phyloP scores from a whole-genome alignment of 495 filamentous ascomycete genomes.

The Halenospora varia region DNA sequence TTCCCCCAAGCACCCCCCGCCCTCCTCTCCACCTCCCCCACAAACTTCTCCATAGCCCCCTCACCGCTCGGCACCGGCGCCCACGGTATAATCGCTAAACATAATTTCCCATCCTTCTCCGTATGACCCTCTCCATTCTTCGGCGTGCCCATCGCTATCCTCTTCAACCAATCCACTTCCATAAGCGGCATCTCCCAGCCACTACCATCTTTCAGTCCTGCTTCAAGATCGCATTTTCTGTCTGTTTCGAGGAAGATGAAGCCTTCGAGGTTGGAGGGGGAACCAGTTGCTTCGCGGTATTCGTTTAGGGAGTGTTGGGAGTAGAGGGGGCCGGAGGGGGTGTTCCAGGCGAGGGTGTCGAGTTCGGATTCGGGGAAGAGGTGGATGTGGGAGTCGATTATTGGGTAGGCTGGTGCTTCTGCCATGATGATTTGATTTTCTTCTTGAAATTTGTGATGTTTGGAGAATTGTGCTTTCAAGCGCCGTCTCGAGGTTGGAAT shows the following conservation, averaged over 20 bases:
- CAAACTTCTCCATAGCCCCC: constrained; percentile 44
- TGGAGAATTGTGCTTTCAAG: neutral
- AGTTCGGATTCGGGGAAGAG: constrained; percentile 68
- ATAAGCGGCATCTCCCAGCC: constrained; percentile 56
- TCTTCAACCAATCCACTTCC: constrained; percentile 63
- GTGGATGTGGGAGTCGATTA: constrained; percentile 82
- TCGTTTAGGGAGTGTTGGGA: constrained; percentile 59
- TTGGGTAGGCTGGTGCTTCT: constrained; percentile 17
- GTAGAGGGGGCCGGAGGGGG: constrained; percentile 49
- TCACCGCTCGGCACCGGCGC: constrained; percentile 67
- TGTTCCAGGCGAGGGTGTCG: constrained; percentile 60
- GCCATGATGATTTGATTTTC: constrained; percentile 4
- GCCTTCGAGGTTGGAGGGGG: constrained; percentile 42
- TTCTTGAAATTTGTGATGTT: neutral
- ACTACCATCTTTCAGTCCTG: constrained; percentile 38
- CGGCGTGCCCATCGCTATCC: constrained; percentile 58
- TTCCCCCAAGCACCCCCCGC: constrained; percentile 40
- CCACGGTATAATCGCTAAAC: constrained; percentile 72
- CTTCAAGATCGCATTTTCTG: constrained; percentile 54
- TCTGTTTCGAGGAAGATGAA: constrained; percentile 84
- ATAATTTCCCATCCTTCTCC: constrained; percentile 43
- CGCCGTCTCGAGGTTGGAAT: neutral
- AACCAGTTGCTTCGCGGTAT: constrained; percentile 34
- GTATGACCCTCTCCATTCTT: constrained; percentile 55
- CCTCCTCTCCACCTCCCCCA: constrained; percentile 44